Evolutionary conservation across 257 asterid genomes (phyloP), one percentile per base, ranked within the genome.

Genomic region (Scutellaria baicalensis): DNA sequence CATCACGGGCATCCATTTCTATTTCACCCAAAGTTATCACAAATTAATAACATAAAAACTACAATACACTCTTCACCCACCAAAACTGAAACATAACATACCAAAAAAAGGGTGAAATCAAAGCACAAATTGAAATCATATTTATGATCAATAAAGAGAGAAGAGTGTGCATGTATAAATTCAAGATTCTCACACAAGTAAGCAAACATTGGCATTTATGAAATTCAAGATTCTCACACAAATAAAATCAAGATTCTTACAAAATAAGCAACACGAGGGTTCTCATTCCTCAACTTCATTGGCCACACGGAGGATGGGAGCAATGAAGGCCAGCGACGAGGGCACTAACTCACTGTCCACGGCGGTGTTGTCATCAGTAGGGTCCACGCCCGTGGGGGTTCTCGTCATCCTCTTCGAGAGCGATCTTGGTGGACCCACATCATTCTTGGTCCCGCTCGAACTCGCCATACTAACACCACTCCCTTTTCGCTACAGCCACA

Each of bases 271-370:
- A 91, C 96, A 36, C 85, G 79, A 0, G 86, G 81, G 54, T 86
- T 84, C 8, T 84, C 87, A 11, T 35, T 39, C 12, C 82, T 89
- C 96, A 17, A 94, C 72, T 73, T 94, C 96, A 73, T 94, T 89
- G 5, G 99, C 99, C 62, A 86, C 97, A 55, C 99, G 95, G 66
- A 94, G 97, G 31, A 89, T 88, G 2, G 97, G 99, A 49, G 90
- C 96, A 61, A 94, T 82, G 49, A 81, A 71, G 6, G 96, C 91
- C 76, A 94, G 77, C 1, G 97, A 85, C 38, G 96, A 89, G 11
- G 99, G 99, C 83, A 94, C 99, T 20, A 82, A 78, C 81, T 94
- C 99, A 74, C 99, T 94, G 68, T 91, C 96, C 5, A 87, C 82
- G 59, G 88, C 82, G 39, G 72, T 62, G 43, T 70, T 79, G 18